phyloP scores from a whole-genome alignment of 1,284 basidiomycete genomes.

The Marasmius oreades region DNA sequence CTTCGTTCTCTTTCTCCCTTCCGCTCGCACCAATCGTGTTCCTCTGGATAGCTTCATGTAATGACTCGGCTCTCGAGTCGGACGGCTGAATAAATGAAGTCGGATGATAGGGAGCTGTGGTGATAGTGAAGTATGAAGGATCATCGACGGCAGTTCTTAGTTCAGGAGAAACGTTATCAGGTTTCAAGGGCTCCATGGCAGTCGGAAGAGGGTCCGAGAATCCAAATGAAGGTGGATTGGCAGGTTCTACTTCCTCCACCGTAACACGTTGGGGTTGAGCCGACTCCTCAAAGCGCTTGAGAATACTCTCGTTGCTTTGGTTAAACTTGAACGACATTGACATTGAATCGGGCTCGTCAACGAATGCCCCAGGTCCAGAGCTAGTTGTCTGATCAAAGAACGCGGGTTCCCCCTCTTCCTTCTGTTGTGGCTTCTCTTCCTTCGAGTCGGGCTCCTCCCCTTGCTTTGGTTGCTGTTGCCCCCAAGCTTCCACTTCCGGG shows the following conservation, averaged over 20 bases:
- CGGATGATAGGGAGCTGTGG: neutral
- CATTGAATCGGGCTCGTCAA: neutral
- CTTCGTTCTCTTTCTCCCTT: neutral
- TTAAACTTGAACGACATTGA: neutral
- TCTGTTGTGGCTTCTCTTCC: neutral
- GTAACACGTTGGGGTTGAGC: neutral
- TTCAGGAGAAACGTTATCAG: neutral
- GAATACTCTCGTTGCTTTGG: neutral
- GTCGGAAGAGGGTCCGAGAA: neutral
- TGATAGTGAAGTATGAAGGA: neutral
- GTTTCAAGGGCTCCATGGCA: neutral
- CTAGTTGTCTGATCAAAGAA: neutral
- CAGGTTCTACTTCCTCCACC: neutral
- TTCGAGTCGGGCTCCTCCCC: no score
- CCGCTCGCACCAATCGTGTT: neutral
- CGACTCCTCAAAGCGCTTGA: neutral
- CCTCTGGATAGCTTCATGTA: neutral
- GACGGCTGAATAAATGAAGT: neutral
- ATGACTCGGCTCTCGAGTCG: neutral
- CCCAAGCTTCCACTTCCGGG: neutral
- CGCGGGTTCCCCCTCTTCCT: neutral
- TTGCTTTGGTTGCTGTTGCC: no score
- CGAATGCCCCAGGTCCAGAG: neutral
- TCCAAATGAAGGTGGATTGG: neutral
- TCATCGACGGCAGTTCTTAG: neutral